Evolutionary conservation across 306 rosid species (phyloP), one percentile per base, ranked within the genome.

Genomic region (Psophocarpus tetragonolobus): DNA sequence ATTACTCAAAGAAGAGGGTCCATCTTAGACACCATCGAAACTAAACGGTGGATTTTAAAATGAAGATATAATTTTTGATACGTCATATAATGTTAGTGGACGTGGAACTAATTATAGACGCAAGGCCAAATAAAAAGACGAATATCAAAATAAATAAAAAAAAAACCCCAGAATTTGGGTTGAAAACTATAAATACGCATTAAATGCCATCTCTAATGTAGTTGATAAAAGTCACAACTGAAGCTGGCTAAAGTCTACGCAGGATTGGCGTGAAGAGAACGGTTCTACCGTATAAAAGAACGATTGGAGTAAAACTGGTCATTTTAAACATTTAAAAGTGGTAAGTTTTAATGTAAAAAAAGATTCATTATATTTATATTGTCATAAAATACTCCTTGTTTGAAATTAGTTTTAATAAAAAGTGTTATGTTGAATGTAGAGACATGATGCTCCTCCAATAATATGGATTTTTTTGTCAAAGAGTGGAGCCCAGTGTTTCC

Each of bases 401-500:
- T 1, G 2, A 0, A 54, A 54, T 54, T 20, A 21, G 3, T n/a
- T 35, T 6, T 29, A 7, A 8, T 3, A 30, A 61, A 61, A 30
- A 14, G 1, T n/a, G 27, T 33, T 33, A 32, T 27, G 27, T 2
- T 23, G 24, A 50, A 20, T 18, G 29, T 38, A 8, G 61, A 71
- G 41, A 80, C 33, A 78, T 24, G 29, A 69, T 64, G 61, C 51
- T 33, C 68, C 64, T 77, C 79, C 83, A 76, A 79, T 74, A 70
- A 84, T 80, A 41, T 68, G 68, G 75, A 71, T 35, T 72, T 73
- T 30, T 75, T 82, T 4, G 86, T 80, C 87, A 78, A 30, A 53
- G 41, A 26, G 68, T 90, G 89, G 88, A 90, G 78, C 94, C 90
- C 85, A 45, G 33, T 78, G 76, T 80, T 27, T 41, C 47, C 80